Evolutionary conservation across 345 rosid species (phyloP), one percentile per base, ranked within the genome.

Genomic region (Hevea brasiliensis): DNA sequence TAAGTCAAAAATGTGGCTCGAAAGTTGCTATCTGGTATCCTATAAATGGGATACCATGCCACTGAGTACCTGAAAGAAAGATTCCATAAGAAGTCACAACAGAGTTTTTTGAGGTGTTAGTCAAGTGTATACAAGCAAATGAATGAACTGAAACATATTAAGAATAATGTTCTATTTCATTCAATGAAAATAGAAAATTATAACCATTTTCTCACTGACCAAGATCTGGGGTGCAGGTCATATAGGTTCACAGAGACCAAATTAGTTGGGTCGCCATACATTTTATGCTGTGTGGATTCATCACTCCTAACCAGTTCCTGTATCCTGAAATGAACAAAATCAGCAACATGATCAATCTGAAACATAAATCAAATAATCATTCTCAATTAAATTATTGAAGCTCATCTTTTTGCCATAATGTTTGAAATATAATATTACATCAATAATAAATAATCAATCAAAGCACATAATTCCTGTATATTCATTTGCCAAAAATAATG

Each of bases 1-100:
- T 84, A 87, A 21, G 89, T 87, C 76, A 87, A 80, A 79, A 87
- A 87, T 12, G 89, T 89, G 61, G 91, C 86, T 58, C 84, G 89
- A 11, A 87, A 81, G 67, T 72, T 84, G 50, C 89, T 87, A 70
- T 85, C 86, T n/a, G 91, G 91, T 71, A 87, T 87, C 82, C 83
- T 79, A 71, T 87, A 87, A 51, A 87, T 87, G 15, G 91, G 91
- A 74, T 87, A 87, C 91, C 91, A 87, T 2, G 91, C 89, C 24
- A 87, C 91, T 11, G 91, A 77, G 68, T 84, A 87, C 91, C 91
- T 87, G 81, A 73, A 84, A 81, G 32, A 18, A 24, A 66, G 40
- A 78, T 56, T 47, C 20, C 15, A 58, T 18, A 11, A 45, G 14
- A 32, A 41, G 64, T 67, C 48, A 51, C 24, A 20, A 17, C 15